A percentile compares a stretch with the other conserved stretches of the same genome.
Evolutionary conservation across 352 stramenopile genomes (phyloP).

Genomic region (Pythium oligandrum): DNA sequence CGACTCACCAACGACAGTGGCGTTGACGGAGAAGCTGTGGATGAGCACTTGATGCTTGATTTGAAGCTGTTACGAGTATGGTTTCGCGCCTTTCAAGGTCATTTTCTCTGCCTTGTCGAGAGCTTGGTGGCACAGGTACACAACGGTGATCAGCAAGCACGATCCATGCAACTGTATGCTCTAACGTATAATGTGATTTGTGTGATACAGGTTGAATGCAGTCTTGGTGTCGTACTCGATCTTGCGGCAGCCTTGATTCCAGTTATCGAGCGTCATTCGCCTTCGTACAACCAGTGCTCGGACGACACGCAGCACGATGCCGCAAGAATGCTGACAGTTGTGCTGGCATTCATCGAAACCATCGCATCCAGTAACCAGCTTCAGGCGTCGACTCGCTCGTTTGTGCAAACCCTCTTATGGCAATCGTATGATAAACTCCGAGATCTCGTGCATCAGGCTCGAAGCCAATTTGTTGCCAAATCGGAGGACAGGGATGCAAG

Average conservation of each 20-base stretch:
- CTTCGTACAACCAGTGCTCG: not conserved
- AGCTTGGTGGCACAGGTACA: conserved; percentile 22
- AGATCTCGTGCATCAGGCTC: conserved; percentile 9
- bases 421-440: conserved; percentile 9
- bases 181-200: too few species aligned
- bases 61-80: conserved; percentile 52
- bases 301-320: conserved; percentile 15
- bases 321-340: conserved; percentile 8
- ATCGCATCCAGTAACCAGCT: conserved; percentile 13
- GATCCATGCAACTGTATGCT: too few species aligned
- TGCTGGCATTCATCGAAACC: conserved; percentile 11
- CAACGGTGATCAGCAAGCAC: not conserved
- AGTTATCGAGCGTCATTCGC: conserved; percentile 4
- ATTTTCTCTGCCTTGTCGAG: conserved; percentile 36
- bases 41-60: not conserved
- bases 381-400: conserved; percentile 15
- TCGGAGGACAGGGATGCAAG: not conserved
- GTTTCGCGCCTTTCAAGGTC: conserved; percentile 54
- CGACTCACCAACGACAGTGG: too few species aligned
- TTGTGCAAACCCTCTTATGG: conserved; percentile 13
- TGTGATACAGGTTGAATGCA: conserved; percentile 11
- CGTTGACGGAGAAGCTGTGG: not conserved
- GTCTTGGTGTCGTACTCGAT: conserved; percentile 14
- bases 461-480: conserved; percentile 12
- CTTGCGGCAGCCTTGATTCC: conserved; percentile 13